phyloP scores from a whole-genome alignment of 306 rosid genomes.

The Abrus precatorius region DNA sequence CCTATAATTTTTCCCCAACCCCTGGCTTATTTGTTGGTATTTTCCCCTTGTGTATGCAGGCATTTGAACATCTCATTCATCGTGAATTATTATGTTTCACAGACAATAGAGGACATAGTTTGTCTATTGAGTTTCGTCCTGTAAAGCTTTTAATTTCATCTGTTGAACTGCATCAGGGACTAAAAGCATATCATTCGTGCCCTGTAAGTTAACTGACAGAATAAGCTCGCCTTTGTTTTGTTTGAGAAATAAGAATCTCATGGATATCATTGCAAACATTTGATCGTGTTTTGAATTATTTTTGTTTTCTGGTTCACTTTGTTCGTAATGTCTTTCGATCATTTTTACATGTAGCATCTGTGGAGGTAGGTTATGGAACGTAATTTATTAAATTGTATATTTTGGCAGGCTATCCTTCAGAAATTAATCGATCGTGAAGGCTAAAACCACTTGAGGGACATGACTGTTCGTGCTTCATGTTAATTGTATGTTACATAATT shows the following conservation, averaged over 20 bases:
- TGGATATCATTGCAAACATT: slow-evolving; percentile 34
- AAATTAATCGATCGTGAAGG: slow-evolving; percentile 68
- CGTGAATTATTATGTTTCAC: slow-evolving; percentile 78
- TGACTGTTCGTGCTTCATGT: slow-evolving; percentile 41
- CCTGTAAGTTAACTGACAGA: slow-evolving; percentile 72
- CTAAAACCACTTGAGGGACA: slow-evolving; percentile 46
- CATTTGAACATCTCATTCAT: slow-evolving; percentile 88
- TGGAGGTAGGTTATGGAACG: slow-evolving; percentile 18
- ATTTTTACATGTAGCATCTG: neutral
- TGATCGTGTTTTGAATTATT: slow-evolving; percentile 18
- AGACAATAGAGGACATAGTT: slow-evolving; percentile 77
- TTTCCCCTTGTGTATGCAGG: slow-evolving; percentile 61
- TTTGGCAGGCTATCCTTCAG: slow-evolving; percentile 70
- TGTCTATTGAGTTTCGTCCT: slow-evolving; percentile 75
- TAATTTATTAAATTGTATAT: slow-evolving; percentile 45
- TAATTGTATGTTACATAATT: slow-evolving; percentile 7
- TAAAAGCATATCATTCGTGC: slow-evolving; percentile 68
- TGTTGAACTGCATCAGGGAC: slow-evolving; percentile 74
- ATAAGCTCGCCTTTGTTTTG: neutral
- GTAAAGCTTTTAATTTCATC: slow-evolving; percentile 77
- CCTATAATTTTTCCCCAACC: neutral
- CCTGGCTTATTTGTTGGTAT: slow-evolving; percentile 21
- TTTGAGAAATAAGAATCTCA: slow-evolving; percentile 23
- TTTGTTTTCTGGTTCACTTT: slow-evolving; percentile 13
- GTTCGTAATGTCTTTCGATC: slow-evolving; percentile 12